Evolutionary conservation across 2,329 filamentous ascomycete species (phyloP), one percentile per base, ranked within the genome.

Genomic region (Cercospora nicotianae): DNA sequence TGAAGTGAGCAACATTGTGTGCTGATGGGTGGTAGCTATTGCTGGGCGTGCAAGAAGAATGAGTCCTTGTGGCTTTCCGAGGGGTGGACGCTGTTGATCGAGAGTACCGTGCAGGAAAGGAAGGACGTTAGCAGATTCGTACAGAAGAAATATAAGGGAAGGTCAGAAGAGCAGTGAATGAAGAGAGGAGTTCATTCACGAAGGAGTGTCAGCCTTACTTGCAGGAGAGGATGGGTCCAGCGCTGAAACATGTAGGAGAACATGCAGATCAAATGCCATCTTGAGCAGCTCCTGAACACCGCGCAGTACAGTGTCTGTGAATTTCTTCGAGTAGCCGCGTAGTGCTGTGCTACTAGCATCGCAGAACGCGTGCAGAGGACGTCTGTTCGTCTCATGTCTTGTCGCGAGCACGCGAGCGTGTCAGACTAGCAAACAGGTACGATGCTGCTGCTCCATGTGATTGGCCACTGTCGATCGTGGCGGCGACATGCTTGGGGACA

Each of bases 1-100:
- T 55, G 62, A 62, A 33, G 48, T 16, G 45, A 62, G 62, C 61
- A 69, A 65, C 42, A 20, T 26, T 23, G 53, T 48, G 28, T 30
- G 51, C n/a, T 62, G 45, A 20, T 26, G 30, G 26, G 13, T 42
- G 31, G 12, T 60, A 23, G 33, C n/a, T 42, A 12, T 36, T 60
- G 58, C n/a, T 45, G 58, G 36, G 36, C 16, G 36, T 42, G 30
- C 30, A 26, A 51, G n/a, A 48, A 18, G 45, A 23, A 51, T 5
- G 45, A 23, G 18, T 26, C 45, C 20, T 51, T 13, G 45, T 23
- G 9, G 18, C 18, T 12, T 51, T 23, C 10, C 18, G 18, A 51
- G 12, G 5, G n/a, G 45, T 51, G 18, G 18, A 23, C 45, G 45
- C 18, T 51, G 45, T 23, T 51, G 20, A 51, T 51, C 18, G 20